These are phyloP conservation scores for Phellopilus nigrolimitatus DNA, from an alignment of 1,284 basidiomycete genomes.

Conservation along the genomic window DNA sequence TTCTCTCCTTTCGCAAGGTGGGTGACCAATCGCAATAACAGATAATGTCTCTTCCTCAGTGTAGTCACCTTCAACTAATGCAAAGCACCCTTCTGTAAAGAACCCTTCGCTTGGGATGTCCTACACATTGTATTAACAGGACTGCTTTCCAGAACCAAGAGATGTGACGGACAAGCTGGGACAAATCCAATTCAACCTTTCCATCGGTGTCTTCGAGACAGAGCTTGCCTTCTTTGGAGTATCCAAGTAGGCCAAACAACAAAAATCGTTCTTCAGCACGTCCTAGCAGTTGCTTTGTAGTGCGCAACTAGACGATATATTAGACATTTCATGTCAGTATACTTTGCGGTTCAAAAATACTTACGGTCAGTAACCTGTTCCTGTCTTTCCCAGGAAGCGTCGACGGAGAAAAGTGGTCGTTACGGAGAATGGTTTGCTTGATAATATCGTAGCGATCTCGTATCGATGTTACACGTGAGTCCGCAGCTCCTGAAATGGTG, in stretches of 20 bases:
- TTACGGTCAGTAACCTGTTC: conserved; percentile 78
- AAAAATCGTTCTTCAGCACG: conserved; percentile 88
- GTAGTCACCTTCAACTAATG: conserved; percentile 95
- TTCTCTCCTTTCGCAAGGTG: conserved; percentile 87
- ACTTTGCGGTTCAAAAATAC: conserved; percentile 25
- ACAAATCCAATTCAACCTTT: conserved; percentile 83
- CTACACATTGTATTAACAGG: conserved; percentile 37
- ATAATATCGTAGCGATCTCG: conserved; percentile 85
- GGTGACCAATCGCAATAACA: conserved; percentile 94
- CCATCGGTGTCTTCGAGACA: conserved; percentile 96
- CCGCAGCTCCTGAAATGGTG: conserved; percentile 73
- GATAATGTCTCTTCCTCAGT: conserved; percentile 86
- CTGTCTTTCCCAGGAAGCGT: conserved; percentile 84
- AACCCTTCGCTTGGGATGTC: conserved; percentile 92
- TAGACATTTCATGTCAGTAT: conserved; percentile 2
- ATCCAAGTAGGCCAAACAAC: conserved; percentile 88
- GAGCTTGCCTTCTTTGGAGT: conserved; percentile 85
- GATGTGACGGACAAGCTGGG: conserved; percentile 63
- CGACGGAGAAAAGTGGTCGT: conserved; percentile 95
- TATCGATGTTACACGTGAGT: conserved; percentile 70
- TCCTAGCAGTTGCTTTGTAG: conserved; percentile 94
- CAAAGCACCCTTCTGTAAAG: conserved; percentile 95
- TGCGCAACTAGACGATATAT: conserved; percentile 63
- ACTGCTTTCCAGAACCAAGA: neutral
- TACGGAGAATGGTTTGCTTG: conserved; percentile 84